Percentiles rank a stretch among this genome's conserved stretches.
Evolutionary conservation across 441 rosid genomes (phyloP).

Genomic region (Bruguiera hainesii): DNA sequence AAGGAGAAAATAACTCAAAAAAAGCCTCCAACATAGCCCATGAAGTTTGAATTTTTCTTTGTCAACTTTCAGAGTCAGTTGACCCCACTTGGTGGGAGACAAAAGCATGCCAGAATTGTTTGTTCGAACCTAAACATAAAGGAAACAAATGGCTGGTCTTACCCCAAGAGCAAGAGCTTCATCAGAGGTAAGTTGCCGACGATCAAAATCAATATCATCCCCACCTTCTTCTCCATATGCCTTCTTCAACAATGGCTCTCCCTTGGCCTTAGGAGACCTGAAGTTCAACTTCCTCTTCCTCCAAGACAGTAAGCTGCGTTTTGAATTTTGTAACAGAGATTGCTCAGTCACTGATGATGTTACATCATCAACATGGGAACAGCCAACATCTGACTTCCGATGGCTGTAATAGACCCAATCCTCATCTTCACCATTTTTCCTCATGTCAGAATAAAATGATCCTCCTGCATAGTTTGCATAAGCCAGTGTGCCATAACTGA

Average conservation of each 20-base stretch:
- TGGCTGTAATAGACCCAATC: conserved; percentile 76
- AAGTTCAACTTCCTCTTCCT: conserved; percentile 83
- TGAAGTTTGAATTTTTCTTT: neutral
- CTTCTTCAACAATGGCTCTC: conserved; percentile 86
- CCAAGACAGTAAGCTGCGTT: conserved; percentile 74
- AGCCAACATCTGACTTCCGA: conserved; percentile 53
- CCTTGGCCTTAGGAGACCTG: conserved; percentile 76
- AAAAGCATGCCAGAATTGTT: neutral
- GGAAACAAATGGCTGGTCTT: conserved; percentile 20
- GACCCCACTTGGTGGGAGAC: neutral
- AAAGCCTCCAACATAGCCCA: neutral
- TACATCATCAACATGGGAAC: conserved; percentile 36
- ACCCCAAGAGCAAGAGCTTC: conserved; percentile 60
- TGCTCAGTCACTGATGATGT: conserved; percentile 41
- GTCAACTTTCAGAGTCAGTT: too few species aligned
- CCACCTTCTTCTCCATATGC: conserved; percentile 91
- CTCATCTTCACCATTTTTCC: conserved; percentile 50
- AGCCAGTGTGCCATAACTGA: conserved; percentile 72
- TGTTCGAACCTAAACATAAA: neutral
- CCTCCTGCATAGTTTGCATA: conserved; percentile 77
- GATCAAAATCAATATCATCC: conserved; percentile 89
- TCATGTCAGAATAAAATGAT: conserved; percentile 45
- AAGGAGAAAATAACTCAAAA: neutral
- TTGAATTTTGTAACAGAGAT: conserved; percentile 40
- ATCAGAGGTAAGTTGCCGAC: conserved; percentile 83